phyloP scores from a whole-genome alignment of 768 basidiomycete species.

The Hydnomerulius pinastri region DNA sequence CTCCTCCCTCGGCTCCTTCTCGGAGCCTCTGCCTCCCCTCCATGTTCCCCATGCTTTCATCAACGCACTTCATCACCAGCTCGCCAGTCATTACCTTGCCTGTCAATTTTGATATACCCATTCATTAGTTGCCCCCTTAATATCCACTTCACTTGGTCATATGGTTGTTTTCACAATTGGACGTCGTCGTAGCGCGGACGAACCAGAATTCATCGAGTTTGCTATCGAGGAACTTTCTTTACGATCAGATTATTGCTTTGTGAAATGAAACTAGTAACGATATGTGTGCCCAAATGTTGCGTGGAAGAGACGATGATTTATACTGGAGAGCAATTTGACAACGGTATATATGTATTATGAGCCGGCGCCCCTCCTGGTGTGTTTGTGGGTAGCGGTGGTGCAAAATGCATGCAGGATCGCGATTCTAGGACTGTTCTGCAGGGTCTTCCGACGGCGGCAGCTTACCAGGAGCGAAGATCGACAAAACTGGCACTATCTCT shows the following conservation, averaged over 20 bases:
- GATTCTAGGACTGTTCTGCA: background rate
- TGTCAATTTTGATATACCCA: slow-evolving; percentile 40
- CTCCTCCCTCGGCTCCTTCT: slow-evolving; percentile 18
- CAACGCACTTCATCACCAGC: slow-evolving; percentile 28
- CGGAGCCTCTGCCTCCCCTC: no score
- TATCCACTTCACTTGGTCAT: slow-evolving; percentile 37
- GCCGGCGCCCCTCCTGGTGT: no score
- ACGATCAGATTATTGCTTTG: slow-evolving; percentile 36
- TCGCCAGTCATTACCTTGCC: slow-evolving; percentile 36
- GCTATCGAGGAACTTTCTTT: slow-evolving; percentile 28
- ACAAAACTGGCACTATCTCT: background rate
- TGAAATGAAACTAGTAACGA: slow-evolving; percentile 24
- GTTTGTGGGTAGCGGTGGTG: no score
- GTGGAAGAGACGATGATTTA: no score
- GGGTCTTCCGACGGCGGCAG: background rate
- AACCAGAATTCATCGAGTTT: slow-evolving; percentile 21
- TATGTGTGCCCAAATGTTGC: slow-evolving; percentile 17
- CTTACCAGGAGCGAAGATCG: background rate
- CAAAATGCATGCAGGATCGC: background rate
- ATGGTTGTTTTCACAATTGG: slow-evolving; percentile 29
- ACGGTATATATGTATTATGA: background rate
- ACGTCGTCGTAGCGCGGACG: slow-evolving; percentile 29
- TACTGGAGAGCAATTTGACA: no score
- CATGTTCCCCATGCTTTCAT: slow-evolving; percentile 24
- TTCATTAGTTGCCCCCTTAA: slow-evolving; percentile 36